Evolutionary conservation across 768 basidiomycete species (phyloP), one percentile per base, ranked within the genome.

Genomic region (Trichaptum fuscoviolaceum): DNA sequence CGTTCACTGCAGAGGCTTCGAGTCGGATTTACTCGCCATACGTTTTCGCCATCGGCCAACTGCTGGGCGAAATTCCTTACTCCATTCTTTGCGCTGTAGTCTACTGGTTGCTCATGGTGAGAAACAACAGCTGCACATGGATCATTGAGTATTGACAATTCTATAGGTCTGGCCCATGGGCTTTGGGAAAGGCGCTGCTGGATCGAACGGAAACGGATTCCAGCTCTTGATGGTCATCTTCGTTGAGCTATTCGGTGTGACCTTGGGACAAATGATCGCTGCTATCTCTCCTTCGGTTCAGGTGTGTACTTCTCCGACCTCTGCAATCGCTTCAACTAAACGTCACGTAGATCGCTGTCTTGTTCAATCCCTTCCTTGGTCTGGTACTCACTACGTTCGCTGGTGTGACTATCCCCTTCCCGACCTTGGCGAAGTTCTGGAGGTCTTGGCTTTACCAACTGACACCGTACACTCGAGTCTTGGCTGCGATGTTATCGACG

Each of bases 21-120:
- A 91, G 90, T 77, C 85, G 90, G 67, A 95, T 95, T 72, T 95
- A 95, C 76, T 91, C 89, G 0, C 88, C 92, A 0, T 88, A 87
- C 66, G 91, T 93, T 24, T 96, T 96, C 73, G 90, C 93, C 34
- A 83, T 92, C 35, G 87, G 88, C 1, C 94, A 95, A 73, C 80
- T 95, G 26, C 73, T 92, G 17, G 88, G 92, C 58, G 93, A 96
- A 75, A 83, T 91, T 65, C 94, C 93, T 0, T 91, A 89, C 75
- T 88, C 84, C 62, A 73, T 90, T 35, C 71, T 91, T 17, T 93
- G 91, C 69, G 88, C 84, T 12, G 71, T 86, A 63, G 81, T 88
- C 0, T 95, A 94, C 77, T 96, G 89, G 90, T 82, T 82, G 25
- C 75, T 90, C 24, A 88, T 89, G 87, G 84, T 91, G 67, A 66